Evolutionary conservation across 1,284 basidiomycete species (phyloP), one percentile per base, ranked within the genome.

Genomic region (Leccinum proliferum): DNA sequence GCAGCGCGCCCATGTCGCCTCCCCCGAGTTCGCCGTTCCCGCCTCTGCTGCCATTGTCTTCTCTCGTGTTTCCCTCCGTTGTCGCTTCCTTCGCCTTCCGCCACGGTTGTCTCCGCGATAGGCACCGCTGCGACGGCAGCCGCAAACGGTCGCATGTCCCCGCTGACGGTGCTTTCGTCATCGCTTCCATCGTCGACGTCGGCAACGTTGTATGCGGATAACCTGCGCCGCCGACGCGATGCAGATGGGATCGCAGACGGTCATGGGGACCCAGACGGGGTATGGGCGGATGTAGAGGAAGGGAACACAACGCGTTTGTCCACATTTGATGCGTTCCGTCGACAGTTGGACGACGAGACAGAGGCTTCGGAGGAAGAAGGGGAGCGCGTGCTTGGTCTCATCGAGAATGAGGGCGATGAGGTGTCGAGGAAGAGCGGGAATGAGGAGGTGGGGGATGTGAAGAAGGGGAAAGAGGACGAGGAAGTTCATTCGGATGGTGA

Each of bases 401-500:
- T 29, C 29, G 59, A 56, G 46, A 46, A 5, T 25, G 59, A 18
- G 34, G 37, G 43, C 5, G 25, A 60, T 53, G 41, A 14, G 11
- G 21, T 2, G 15, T 18, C 11, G 15, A 48, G 21, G 3, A 14
- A 14, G 46, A 55, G 29, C 8, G 55, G 8, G 29, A 52, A 50
- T 5, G 46, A 48, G 15, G 50, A 48, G n/a, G 25, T 14, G n/a
- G 11, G 11, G 5, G 32, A 55, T 55, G 32, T 18, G 10, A 56
- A 34, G n/a, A 4, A 4, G 4, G 52, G 34, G 15, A 52, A 43
- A 3, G 61, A 3, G 9, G 68, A 65, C 1, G 52, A 32, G 11
- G 69, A 72, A 6, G 74, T 68, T 2, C 63, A 77, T 55, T 81
- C 79, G 4, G 87, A 89, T 64, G 87, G 83, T 3, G 84, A 83